phyloP scores from a whole-genome alignment of 2,329 filamentous ascomycete species.

The Cryphonectria naterciae region DNA sequence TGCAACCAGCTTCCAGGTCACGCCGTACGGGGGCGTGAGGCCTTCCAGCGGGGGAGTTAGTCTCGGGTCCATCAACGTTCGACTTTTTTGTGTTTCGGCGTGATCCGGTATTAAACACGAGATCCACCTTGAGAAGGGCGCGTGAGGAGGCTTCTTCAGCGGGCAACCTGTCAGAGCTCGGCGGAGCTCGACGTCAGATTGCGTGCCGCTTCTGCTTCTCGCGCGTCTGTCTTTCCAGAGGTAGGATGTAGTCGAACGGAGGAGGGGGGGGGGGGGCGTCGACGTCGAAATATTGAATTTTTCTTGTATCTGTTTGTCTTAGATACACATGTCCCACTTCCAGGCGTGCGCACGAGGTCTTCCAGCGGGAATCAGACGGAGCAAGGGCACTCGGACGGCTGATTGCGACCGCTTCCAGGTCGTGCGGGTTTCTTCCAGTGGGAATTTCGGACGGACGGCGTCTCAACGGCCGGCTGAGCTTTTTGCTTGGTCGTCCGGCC shows the following conservation, averaged over 20 bases:
- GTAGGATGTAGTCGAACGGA: neutral
- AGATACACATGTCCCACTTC: conserved; percentile 10
- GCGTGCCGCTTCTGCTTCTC: neutral
- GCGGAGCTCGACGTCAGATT: neutral
- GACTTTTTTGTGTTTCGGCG: neutral
- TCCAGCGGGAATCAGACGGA: conserved; percentile 22
- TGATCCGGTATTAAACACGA: neutral
- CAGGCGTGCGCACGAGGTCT: conserved; percentile 6
- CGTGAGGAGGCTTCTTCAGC: neutral
- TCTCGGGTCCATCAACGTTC: neutral
- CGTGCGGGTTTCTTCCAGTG: conserved; percentile 1
- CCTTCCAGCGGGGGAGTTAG: neutral
- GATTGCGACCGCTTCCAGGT: conserved; percentile 25
- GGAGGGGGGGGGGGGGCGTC: neutral
- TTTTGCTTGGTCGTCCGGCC: neutral
- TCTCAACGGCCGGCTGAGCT: conserved; percentile 23
- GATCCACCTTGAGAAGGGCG: neutral
- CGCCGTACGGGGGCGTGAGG: neutral
- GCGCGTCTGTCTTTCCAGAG: neutral
- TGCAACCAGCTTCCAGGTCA: conserved; percentile 11
- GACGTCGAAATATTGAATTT: conserved; percentile 12
- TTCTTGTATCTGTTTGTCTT: conserved; percentile 1
- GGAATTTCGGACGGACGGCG: conserved; percentile 20
- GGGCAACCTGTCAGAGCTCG: neutral
- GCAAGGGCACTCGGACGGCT: conserved; percentile 14